phyloP scores from a whole-genome alignment of 2,329 filamentous ascomycete species.

The Nothomitra cinnamomea region DNA sequence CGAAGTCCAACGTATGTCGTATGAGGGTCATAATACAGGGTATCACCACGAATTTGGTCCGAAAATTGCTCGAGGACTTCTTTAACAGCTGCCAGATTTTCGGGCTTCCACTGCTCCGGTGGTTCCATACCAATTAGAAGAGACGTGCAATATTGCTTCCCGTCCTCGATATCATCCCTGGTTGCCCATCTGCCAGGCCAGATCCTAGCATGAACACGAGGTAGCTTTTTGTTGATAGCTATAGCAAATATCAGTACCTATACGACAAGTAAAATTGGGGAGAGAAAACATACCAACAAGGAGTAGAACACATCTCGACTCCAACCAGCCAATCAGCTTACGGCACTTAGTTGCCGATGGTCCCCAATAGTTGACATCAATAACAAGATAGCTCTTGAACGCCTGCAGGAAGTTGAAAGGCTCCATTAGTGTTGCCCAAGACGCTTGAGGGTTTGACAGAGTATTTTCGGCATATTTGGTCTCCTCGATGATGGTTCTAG shows the following conservation, averaged over 20 bases:
- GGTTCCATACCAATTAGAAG: conserved; percentile 41
- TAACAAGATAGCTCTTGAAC: conserved; percentile 39
- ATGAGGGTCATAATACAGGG: conserved; percentile 18
- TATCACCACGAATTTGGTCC: conserved; percentile 20
- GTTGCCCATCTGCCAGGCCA: conserved; percentile 43
- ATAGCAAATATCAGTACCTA: conserved; percentile 6
- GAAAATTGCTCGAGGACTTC: conserved; percentile 20
- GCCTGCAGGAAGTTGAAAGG: conserved; percentile 31
- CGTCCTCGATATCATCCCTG: conserved; percentile 11
- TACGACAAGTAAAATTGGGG: neutral
- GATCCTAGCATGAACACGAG: conserved; percentile 35
- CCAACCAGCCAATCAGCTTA: conserved; percentile 38
- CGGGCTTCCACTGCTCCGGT: neutral
- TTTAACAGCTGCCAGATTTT: conserved; percentile 4
- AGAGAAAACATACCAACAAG: conserved; percentile 34
- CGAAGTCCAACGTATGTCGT: conserved; percentile 21
- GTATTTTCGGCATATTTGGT: conserved; percentile 29
- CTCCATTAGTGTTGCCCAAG: conserved; percentile 23
- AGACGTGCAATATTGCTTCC: conserved; percentile 37
- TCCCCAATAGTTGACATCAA: conserved; percentile 51
- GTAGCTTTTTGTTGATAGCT: conserved; percentile 39
- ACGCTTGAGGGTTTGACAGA: conserved; percentile 21
- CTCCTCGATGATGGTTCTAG: conserved; percentile 34
- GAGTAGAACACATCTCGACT: conserved; percentile 29
- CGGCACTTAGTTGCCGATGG: conserved; percentile 36